phyloP scores from a whole-genome alignment of 2,329 filamentous ascomycete species.

The Penicillium sp. region DNA sequence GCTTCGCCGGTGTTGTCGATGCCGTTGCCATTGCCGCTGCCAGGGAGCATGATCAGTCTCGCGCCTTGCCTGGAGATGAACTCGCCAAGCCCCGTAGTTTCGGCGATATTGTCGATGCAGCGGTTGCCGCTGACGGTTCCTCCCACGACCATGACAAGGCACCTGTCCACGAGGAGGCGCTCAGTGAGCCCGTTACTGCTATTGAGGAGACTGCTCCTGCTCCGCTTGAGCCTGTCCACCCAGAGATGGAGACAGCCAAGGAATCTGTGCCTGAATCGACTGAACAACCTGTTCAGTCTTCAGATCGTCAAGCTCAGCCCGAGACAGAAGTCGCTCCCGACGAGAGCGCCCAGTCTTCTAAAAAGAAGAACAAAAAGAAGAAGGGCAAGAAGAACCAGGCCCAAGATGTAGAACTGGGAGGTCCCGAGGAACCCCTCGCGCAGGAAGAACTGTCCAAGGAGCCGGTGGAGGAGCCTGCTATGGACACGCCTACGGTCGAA shows the following conservation, averaged over 20 bases:
- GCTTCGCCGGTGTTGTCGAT: conserved; percentile 19
- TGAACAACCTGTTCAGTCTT: conserved; percentile 3
- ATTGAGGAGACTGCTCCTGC: conserved; percentile 7
- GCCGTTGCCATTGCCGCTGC: conserved; percentile 20
- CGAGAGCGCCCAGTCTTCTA: conserved; percentile 14
- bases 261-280: conserved; percentile 6
- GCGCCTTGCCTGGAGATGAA: background rate
- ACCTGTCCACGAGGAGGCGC: background rate
- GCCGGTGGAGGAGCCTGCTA: background rate
- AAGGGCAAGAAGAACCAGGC: conserved; percentile 27
- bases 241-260: conserved; percentile 1
- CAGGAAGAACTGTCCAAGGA: conserved; percentile 6
- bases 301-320: background rate
- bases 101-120: conserved; percentile 15
- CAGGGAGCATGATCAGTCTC: conserved; percentile 5
- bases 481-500: conserved; percentile 1
- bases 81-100: conserved; percentile 5
- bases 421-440: conserved; percentile 8
- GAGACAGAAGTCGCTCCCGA: conserved; percentile 13
- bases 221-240: background rate
- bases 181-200: conserved; percentile 12
- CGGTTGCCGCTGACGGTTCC: conserved; percentile 11
- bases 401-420: conserved; percentile 11
- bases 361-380: conserved; percentile 32
- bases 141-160: conserved; percentile 7